Evolutionary conservation across 768 basidiomycete genomes (phyloP).

Genomic region (Cystofilobasidium capitatum): DNA sequence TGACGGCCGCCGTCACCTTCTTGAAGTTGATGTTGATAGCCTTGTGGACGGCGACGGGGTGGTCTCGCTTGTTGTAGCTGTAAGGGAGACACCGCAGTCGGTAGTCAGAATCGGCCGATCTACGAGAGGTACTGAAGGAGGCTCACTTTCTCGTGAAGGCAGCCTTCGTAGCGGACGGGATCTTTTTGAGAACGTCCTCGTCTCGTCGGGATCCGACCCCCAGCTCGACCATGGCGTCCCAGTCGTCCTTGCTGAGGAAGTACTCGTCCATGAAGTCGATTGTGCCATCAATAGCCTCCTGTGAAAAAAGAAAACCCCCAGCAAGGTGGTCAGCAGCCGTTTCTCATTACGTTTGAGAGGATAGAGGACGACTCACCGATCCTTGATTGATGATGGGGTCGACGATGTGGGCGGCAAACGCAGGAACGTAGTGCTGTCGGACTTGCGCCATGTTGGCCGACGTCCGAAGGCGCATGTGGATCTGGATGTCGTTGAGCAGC

Average conservation of each 20-base stretch:
- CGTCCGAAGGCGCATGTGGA: slow-evolving; percentile 86
- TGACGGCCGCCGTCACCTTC: slow-evolving; percentile 59
- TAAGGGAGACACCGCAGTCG: neutral
- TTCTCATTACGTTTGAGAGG: neutral
- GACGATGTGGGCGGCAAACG: slow-evolving; percentile 72
- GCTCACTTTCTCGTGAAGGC: slow-evolving; percentile 73
- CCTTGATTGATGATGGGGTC: slow-evolving; percentile 66
- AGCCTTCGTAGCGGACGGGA: slow-evolving; percentile 68
- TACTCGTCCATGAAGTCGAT: slow-evolving; percentile 90
- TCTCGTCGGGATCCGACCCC: slow-evolving; percentile 74
- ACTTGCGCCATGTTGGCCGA: slow-evolving; percentile 86
- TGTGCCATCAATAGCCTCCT: slow-evolving; percentile 71
- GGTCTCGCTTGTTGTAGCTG: slow-evolving; percentile 80
- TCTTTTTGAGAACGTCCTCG: slow-evolving; percentile 68
- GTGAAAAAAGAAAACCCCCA: slow-evolving; percentile 12
- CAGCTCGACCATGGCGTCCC: slow-evolving; percentile 90
- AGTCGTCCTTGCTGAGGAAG: slow-evolving; percentile 84
- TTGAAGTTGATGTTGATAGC: slow-evolving; percentile 66
- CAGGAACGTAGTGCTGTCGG: slow-evolving; percentile 79
- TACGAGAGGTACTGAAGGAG: neutral
- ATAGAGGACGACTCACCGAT: slow-evolving; percentile 48
- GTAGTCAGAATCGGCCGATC: neutral
- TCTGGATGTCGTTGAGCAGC: slow-evolving; percentile 79
- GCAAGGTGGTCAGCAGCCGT: neutral
- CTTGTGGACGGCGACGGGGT: slow-evolving; percentile 93